A percentile compares a stretch with the other conserved stretches of the same genome.
phyloP scores from a whole-genome alignment of 768 basidiomycete species.

The Lentinus brumalis region DNA sequence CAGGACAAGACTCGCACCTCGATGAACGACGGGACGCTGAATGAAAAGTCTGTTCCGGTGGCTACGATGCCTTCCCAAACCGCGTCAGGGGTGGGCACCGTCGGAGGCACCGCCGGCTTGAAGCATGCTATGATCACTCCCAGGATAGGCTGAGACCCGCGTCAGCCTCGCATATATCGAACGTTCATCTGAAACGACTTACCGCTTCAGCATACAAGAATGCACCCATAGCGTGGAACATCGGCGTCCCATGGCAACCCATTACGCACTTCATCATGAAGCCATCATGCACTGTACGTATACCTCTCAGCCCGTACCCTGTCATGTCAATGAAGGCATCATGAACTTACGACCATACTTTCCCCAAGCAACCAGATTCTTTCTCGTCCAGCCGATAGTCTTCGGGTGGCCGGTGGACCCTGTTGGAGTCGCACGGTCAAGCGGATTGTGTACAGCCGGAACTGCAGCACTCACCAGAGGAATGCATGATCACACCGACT shows the following conservation, averaged over 20 bases:
- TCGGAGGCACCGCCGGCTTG: slow-evolving; percentile 26
- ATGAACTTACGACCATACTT: not conserved
- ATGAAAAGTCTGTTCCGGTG: slow-evolving; percentile 7
- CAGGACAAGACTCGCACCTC: slow-evolving; percentile 7
- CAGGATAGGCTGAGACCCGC: not conserved
- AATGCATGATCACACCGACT: slow-evolving; percentile 11
- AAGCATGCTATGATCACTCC: slow-evolving; percentile 27
- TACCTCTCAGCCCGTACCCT: too few relatives aligned
- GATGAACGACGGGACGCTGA: slow-evolving; percentile 21
- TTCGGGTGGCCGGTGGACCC: slow-evolving; percentile 25
- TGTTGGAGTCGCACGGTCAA: not conserved
- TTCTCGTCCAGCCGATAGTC: slow-evolving; percentile 12
- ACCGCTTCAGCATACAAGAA: slow-evolving; percentile 5
- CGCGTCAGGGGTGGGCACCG: slow-evolving; percentile 25
- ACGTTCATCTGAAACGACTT: not conserved
- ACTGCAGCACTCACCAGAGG: slow-evolving; percentile 9
- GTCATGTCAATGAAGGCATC: too few relatives aligned
- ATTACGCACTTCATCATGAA: slow-evolving; percentile 6
- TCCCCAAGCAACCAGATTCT: not conserved
- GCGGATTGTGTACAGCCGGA: not conserved
- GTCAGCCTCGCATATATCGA: not conserved
- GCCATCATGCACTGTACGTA: not conserved
- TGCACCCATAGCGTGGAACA: slow-evolving; percentile 15
- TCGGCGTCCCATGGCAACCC: slow-evolving; percentile 19
- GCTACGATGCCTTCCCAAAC: slow-evolving; percentile 14